Percentiles rank a stretch among this genome's conserved stretches.
These are phyloP conservation scores for Alternaria brassicicola DNA, from an alignment of 2,329 filamentous ascomycete species.

Conservation along the genomic window DNA sequence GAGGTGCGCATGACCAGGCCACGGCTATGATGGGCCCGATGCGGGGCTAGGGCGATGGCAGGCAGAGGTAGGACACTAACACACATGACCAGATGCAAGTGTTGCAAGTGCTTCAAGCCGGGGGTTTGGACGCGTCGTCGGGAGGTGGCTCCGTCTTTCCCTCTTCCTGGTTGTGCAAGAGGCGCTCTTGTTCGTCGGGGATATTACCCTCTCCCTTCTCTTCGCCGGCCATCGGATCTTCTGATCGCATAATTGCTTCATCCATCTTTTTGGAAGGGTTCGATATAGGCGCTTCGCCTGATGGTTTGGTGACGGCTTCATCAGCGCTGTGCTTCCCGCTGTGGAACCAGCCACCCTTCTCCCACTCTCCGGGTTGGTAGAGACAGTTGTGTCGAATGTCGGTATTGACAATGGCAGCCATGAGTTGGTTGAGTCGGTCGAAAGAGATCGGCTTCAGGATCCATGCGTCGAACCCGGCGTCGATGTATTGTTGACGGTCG, in stretches of 20 bases:
- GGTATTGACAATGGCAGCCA: conserved; percentile 71
- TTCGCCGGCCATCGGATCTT: conserved; percentile 30
- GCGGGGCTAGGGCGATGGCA: not conserved
- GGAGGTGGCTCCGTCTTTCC: conserved; percentile 11
- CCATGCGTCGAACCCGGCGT: conserved; percentile 87
- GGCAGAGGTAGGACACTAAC: not conserved
- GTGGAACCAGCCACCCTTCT: conserved; percentile 83
- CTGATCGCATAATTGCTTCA: conserved; percentile 24
- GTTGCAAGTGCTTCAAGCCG: conserved; percentile 1
- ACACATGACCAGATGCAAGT: not conserved
- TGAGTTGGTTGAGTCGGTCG: conserved; percentile 70
- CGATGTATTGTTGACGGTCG: conserved; percentile 70
- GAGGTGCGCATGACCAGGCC: no score
- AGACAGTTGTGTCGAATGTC: conserved; percentile 65
- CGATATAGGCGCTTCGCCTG: conserved; percentile 21
- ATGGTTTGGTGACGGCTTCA: conserved; percentile 48
- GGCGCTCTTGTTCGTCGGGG: conserved; percentile 31
- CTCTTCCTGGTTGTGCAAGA: conserved; percentile 21
- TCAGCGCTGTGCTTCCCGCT: conserved; percentile 47
- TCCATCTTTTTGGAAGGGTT: conserved; percentile 27
- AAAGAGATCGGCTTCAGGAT: conserved; percentile 89
- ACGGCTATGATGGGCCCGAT: not conserved
- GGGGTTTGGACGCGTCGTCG: conserved; percentile 1
- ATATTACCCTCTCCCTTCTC: conserved; percentile 19
- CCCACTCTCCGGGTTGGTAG: conserved; percentile 77